phyloP scores from a whole-genome alignment of 2,329 filamentous ascomycete genomes.

The Ophiostoma piceae region DNA sequence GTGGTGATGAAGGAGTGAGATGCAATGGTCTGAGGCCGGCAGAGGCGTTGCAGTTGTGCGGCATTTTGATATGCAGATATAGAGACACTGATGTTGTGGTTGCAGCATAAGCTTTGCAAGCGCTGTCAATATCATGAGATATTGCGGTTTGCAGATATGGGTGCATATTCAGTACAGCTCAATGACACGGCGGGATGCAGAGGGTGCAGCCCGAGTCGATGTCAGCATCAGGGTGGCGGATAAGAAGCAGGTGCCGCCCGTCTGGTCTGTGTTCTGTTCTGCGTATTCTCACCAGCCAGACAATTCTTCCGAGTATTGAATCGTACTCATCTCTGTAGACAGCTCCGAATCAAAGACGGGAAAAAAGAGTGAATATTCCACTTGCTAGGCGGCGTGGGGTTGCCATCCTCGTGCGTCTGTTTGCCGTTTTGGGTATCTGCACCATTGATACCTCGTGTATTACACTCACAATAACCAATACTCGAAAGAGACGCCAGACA shows the following conservation, averaged over 20 bases:
- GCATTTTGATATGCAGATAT: not conserved
- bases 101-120: not conserved
- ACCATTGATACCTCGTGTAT: conserved; percentile 17
- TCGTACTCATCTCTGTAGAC: not conserved
- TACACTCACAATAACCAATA: not conserved
- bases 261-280: not conserved
- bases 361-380: not conserved
- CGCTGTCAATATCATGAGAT: not conserved
- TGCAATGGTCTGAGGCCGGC: not conserved
- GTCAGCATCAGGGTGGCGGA: not conserved
- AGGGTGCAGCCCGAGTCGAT: not conserved
- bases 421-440: conserved; percentile 5
- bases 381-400: conserved; percentile 21
- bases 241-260: not conserved
- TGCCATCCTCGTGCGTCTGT: conserved; percentile 7
- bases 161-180: not conserved
- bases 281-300: not conserved
- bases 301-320: not conserved
- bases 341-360: not conserved
- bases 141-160: not conserved
- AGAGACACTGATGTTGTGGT: not conserved
- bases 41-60: conserved; percentile 3
- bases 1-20: not conserved
- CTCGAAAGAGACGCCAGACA: not conserved
- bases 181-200: not conserved